Conservation (phyloP, 768 basidiomycete genomes). For the Tricholoma furcatifolium region DNA sequence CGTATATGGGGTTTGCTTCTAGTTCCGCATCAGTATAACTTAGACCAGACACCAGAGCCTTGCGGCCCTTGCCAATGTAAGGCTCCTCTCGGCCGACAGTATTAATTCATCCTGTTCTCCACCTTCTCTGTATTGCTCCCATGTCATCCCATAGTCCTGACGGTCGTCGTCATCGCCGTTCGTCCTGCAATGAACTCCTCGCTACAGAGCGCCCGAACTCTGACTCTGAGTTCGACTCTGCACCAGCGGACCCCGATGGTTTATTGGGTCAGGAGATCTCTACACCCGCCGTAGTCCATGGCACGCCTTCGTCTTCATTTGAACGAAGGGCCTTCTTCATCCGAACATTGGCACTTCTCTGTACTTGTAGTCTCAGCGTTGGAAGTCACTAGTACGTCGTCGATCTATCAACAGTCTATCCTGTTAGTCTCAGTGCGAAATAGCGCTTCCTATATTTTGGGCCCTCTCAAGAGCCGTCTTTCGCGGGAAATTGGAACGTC, state of each 20-base stretch:
- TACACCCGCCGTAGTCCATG: slow-evolving; percentile 1
- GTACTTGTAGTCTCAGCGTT: slow-evolving; percentile 71
- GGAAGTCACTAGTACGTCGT: slow-evolving; percentile 71
- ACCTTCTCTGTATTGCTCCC: not conserved
- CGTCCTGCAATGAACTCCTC: slow-evolving; percentile 28
- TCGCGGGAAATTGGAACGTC: slow-evolving; percentile 70
- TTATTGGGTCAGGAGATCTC: slow-evolving; percentile 17
- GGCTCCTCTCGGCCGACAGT: not conserved
- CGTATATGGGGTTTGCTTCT: not conserved
- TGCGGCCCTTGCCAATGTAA: slow-evolving; percentile 3
- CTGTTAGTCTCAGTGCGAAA: not conserved
- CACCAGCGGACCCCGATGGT: slow-evolving; percentile 21
- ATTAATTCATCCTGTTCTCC: not conserved
- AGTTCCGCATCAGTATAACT: not conserved
- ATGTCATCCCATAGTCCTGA: not conserved
- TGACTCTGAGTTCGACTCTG: slow-evolving; percentile 18
- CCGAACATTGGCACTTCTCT: slow-evolving; percentile 60
- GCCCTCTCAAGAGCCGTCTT: slow-evolving; percentile 73
- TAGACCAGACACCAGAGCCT: not conserved
- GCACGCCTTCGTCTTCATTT: not conserved
- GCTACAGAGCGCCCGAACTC: slow-evolving; percentile 8
- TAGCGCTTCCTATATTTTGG: slow-evolving; percentile 73
- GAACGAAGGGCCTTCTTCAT: slow-evolving; percentile 44
- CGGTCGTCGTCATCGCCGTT: slow-evolving; percentile 21
- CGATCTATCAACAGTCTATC: not conserved